Evolutionary conservation across 768 basidiomycete genomes (phyloP), one percentile per base, ranked within the genome.

Genomic region (Mycena chlorophos): DNA sequence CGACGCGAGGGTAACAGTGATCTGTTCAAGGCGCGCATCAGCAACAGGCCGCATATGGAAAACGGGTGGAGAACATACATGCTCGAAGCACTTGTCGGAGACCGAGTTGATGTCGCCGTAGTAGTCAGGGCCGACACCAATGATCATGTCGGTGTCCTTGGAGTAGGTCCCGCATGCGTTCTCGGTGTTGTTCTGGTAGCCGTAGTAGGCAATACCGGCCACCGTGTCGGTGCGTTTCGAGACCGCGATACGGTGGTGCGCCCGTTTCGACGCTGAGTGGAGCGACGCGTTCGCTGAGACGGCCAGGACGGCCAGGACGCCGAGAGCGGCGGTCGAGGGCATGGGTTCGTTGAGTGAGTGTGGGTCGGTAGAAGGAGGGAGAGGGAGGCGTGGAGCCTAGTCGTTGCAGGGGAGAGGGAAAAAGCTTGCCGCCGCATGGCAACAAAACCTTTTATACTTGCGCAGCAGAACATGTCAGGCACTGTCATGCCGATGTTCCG

Each of bases 141-240:
- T 58, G 53, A 62, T 58, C 60, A 62, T 62, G 48, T 62, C 60
- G 42, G 53, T 17, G 60, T 62, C 60, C n/a, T 20, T 19, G 31
- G 56, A 58, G 27, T 30, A 30, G 2, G 60, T 62, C 28, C 60
- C 60, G 27, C 60, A 62, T 17, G 60, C 60, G 46, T 57, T 62
- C 60, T 25, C 17, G 31, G 60, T 62, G 37, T 40, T 45, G 51
- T 62, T 62, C 31, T 62, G 60, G 60, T 29, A 62, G n/a, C 60
- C 60, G 12, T 58, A 62, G 60, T 62, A 62, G 10, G 60, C 60
- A 20, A 26, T 20, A 3, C 60, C 60, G 14, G 60, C 25, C 27
- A 55, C 42, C n/a, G 14, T 27, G 17, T 30, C 52, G 22, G 16
- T 20, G 46, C 56, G 60, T 54, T 56, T 58, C 0, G 51, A 27